Conservation (phyloP, 2,329 filamentous ascomycete genomes). For the Hyphodiscus sp. region DNA sequence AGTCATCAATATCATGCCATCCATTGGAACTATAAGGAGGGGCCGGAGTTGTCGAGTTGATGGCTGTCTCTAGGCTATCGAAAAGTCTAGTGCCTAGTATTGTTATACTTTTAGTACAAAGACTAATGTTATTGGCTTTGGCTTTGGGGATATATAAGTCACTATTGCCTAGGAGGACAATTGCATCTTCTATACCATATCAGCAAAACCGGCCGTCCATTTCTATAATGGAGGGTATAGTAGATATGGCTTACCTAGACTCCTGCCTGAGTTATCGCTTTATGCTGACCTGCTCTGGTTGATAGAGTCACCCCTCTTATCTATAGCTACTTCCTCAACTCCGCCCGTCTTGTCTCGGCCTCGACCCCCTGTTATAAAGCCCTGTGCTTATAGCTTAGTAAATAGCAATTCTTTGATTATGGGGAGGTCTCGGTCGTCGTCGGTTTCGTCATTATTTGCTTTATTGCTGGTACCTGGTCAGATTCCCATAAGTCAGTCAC, state of each 20-base stretch:
- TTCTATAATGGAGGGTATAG: constrained; percentile 7
- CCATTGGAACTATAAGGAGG: constrained; percentile 13
- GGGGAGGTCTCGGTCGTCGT: constrained; percentile 7
- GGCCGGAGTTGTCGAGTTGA: constrained; percentile 15
- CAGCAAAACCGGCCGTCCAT: constrained; percentile 4
- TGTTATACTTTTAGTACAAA: constrained; percentile 9
- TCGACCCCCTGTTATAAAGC: constrained; percentile 9
- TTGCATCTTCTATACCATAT: constrained; percentile 5
- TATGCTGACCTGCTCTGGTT: constrained; percentile 7
- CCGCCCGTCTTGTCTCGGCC: constrained; percentile 2
- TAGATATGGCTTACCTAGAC: constrained; percentile 10
- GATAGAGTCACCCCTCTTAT: constrained; percentile 6
- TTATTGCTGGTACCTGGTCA: no score
- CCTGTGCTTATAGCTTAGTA: constrained; percentile 10
- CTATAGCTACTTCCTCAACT: constrained; percentile 8
- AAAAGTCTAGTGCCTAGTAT: constrained; percentile 9
- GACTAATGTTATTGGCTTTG: constrained; percentile 10
- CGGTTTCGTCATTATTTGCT: no score
- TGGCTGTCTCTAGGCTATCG: constrained; percentile 10
- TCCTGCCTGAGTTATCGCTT: constrained; percentile 10
- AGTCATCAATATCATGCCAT: constrained; percentile 19
- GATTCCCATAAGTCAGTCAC: no score
- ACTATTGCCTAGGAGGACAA: constrained; percentile 9
- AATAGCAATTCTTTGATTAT: constrained; percentile 14
- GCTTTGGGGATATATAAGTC: constrained; percentile 13